These are phyloP conservation scores for Dalbergia cultrata DNA, from an alignment of 306 rosid genomes.

Conservation along the genomic window DNA sequence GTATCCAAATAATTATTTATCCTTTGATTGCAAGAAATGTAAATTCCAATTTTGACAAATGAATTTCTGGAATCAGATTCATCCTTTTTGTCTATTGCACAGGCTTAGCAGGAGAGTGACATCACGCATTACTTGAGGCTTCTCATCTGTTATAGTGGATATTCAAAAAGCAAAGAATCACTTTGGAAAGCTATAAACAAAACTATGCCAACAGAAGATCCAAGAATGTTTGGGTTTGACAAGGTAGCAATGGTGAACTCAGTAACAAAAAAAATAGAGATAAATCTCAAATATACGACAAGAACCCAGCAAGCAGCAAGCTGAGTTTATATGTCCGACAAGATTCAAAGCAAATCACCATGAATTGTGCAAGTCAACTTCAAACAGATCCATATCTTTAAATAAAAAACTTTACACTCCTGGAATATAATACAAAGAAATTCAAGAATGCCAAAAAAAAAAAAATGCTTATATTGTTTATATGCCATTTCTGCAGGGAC, in stretches of 20 bases:
- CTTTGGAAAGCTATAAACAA: not conserved
- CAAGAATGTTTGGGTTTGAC: not conserved
- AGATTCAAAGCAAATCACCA: slow-evolving; percentile 28
- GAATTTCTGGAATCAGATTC: slow-evolving; percentile 5
- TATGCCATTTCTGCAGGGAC: slow-evolving; percentile 10
- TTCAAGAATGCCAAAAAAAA: not conserved
- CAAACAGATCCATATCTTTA: slow-evolving; percentile 39
- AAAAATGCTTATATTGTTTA: not conserved
- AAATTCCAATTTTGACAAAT: not conserved
- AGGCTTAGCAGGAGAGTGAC: slow-evolving; percentile 2
- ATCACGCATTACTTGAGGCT: not conserved
- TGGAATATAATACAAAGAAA: not conserved
- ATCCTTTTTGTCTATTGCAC: not conserved
- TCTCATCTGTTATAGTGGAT: not conserved
- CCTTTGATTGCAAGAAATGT: not conserved
- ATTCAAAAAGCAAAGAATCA: not conserved
- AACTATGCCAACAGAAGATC: not conserved
- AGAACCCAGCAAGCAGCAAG: not conserved
- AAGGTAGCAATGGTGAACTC: not conserved
- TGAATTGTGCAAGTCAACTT: slow-evolving; percentile 32
- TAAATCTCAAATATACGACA: not conserved
- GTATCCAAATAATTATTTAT: not conserved
- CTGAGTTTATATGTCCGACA: not conserved
- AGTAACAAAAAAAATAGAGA: not conserved
- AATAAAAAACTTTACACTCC: not conserved